Base-by-base conservation (phyloP, 2,329 filamentous ascomycete species). In the Tolypocladium pustulatum region DNA sequence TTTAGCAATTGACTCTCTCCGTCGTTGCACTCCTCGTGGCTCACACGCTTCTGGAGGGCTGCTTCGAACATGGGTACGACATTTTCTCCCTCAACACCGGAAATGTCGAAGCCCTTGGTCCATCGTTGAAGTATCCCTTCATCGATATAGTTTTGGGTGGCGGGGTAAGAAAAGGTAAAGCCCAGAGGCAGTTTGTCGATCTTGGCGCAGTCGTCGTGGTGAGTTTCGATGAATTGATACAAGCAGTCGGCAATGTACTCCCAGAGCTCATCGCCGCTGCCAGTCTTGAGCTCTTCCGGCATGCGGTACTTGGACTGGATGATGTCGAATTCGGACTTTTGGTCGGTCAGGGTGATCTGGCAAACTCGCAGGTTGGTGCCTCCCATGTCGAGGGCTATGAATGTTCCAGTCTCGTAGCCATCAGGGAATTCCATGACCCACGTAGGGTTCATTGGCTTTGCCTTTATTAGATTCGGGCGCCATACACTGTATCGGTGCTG, bases 31-130 rank as follows among this genome's bases (percentile, higher is more conserved):
- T 25, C 15, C 17, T 17, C 5, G 25, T 34, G 40, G 65, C 69
- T 62, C 69, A 76, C 74, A 57, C 73, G 70, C 71, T 85, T 86
- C 61, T 81, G 78, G 60, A 97, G 77, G 27, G 91, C 90, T 57
- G 81, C 83, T 74, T 96, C 89, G 59, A 97, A 87, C 76, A 93
- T 89, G 55, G 90, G 90, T 12, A 96, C 91, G 34, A 96, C 89
- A 68, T 97, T 93, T 55, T 93, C 68, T 57, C 92, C 92, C 77
- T 97, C 92, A 52, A 97, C 91, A 43, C 91, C 92, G 32, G 86
- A 82, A 72, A 97, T 96, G 71, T 97, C 92, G 69, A 97, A 97
- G 3, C 93, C 93, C 79, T 97, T 97, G 65, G 93, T 97, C 93
- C 93, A 97, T 66, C 91, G 86, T 75, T 97, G 92, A 59, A 97